phyloP scores from a whole-genome alignment of 2,329 filamentous ascomycete species.

The Cladophialophora chaetospira region DNA sequence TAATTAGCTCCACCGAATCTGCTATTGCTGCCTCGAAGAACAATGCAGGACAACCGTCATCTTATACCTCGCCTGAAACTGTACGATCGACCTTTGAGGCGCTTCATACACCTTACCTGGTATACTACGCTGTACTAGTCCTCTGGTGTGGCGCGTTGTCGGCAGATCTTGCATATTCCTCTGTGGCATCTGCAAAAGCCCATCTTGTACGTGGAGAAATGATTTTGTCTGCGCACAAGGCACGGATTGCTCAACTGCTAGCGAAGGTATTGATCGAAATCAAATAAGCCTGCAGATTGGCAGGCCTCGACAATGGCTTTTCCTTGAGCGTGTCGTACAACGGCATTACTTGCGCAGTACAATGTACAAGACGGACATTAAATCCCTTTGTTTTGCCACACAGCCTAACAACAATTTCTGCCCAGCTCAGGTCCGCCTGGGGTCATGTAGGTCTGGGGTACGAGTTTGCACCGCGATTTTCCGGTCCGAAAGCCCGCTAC shows the following conservation, averaged over 20 bases:
- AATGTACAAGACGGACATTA: too few relatives aligned
- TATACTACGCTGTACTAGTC: constrained; percentile 18
- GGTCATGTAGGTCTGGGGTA: background rate
- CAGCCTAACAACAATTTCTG: too few relatives aligned
- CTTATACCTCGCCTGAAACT: constrained; percentile 8
- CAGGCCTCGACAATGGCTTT: background rate
- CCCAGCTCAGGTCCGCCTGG: background rate
- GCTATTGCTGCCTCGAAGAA: constrained; percentile 2
- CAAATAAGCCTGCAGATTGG: constrained; percentile 7
- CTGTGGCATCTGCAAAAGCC: constrained; percentile 7
- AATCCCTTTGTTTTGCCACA: too few relatives aligned
- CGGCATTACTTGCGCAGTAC: background rate
- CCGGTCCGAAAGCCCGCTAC: background rate
- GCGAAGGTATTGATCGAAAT: constrained; percentile 17
- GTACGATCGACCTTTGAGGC: constrained; percentile 16
- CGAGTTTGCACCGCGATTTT: background rate
- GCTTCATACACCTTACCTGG: constrained; percentile 18
- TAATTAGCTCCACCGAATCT: constrained; percentile 11
- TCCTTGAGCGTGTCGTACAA: background rate
- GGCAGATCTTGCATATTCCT: background rate
- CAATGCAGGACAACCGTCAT: background rate
- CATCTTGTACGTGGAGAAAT: constrained; percentile 13
- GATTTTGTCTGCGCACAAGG: constrained; percentile 19
- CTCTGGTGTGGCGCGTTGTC: constrained; percentile 14
- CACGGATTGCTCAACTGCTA: constrained; percentile 20